Percentiles rank a stretch among this genome's conserved stretches.
phyloP scores from a whole-genome alignment of 2,329 filamentous ascomycete species.

The Neofusicoccum cordaticola region DNA sequence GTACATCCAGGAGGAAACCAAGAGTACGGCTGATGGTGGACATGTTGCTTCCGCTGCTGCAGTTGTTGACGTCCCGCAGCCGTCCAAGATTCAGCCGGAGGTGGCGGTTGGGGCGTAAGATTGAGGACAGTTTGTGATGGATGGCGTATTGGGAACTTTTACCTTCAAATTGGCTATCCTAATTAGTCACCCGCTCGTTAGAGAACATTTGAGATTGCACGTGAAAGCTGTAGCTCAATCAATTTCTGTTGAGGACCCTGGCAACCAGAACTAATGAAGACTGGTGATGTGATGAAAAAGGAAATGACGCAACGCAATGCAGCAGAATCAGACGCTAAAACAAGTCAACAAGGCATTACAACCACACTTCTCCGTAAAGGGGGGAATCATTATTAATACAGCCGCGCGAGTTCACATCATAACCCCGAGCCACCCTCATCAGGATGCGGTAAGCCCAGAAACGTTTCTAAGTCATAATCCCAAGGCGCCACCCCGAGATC shows the following conservation, averaged over 20 bases:
- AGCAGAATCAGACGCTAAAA: neutral
- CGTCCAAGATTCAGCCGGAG: neutral
- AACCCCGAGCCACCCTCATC: neutral
- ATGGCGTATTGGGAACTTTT: no score
- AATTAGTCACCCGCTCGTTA: no score
- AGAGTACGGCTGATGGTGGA: neutral
- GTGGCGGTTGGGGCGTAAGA: neutral
- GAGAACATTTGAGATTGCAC: neutral
- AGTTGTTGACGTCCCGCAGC: neutral
- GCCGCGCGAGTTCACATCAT: neutral
- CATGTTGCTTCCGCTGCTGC: slow-evolving; percentile 47
- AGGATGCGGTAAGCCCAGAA: neutral
- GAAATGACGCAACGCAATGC: neutral
- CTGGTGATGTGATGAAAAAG: neutral
- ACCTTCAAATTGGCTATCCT: no score
- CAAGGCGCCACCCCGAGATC: neutral
- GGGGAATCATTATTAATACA: neutral
- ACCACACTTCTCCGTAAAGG: neutral
- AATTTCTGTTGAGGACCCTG: neutral
- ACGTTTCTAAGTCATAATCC: neutral
- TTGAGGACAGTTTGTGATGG: neutral
- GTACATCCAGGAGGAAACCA: slow-evolving; percentile 33
- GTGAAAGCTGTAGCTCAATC: neutral
- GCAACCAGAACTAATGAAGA: neutral
- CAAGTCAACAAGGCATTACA: neutral